phyloP scores from a whole-genome alignment of 371 early-diverging fungal genomes.

The Mortierella sp. region DNA sequence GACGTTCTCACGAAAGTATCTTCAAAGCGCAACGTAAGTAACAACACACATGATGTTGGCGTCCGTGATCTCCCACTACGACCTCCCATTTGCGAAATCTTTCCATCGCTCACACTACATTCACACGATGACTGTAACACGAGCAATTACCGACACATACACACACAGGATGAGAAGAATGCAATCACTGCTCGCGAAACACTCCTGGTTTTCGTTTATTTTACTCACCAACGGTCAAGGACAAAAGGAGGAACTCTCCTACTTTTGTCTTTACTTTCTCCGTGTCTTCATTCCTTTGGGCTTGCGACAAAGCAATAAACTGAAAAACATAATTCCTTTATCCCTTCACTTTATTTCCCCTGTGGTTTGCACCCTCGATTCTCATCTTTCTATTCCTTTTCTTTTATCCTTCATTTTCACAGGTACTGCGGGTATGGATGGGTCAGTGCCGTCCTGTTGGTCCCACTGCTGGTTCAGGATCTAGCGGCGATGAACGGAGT shows the following conservation, averaged over 20 bases:
- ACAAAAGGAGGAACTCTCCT: not conserved
- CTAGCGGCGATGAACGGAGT: slow-evolving; percentile 56
- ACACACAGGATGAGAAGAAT: not conserved
- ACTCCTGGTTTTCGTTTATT: not conserved
- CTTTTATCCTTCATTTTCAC: not conserved
- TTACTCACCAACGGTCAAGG: not conserved
- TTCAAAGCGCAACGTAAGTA: slow-evolving; percentile 51
- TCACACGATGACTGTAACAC: not conserved
- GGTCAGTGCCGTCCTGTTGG: slow-evolving; percentile 47
- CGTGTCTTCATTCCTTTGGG: not conserved
- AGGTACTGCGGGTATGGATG: slow-evolving; percentile 54
- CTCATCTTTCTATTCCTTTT: not conserved
- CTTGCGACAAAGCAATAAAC: not conserved
- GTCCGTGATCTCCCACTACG: not conserved
- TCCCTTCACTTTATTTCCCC: not conserved
- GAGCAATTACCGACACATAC: not conserved
- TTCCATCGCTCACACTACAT: not conserved
- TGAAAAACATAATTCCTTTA: not conserved
- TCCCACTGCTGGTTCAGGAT: slow-evolving; percentile 62
- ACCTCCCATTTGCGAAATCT: not conserved
- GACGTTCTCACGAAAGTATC: slow-evolving; percentile 14
- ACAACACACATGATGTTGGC: not conserved
- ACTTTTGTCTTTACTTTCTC: not conserved
- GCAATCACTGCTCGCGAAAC: not conserved
- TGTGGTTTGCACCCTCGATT: not conserved